A percentile compares a stretch with the other conserved stretches of the same genome.
Evolutionary conservation across 805 yeast genomes (phyloP).

Genomic region (Yarrowia yakushimensis): DNA sequence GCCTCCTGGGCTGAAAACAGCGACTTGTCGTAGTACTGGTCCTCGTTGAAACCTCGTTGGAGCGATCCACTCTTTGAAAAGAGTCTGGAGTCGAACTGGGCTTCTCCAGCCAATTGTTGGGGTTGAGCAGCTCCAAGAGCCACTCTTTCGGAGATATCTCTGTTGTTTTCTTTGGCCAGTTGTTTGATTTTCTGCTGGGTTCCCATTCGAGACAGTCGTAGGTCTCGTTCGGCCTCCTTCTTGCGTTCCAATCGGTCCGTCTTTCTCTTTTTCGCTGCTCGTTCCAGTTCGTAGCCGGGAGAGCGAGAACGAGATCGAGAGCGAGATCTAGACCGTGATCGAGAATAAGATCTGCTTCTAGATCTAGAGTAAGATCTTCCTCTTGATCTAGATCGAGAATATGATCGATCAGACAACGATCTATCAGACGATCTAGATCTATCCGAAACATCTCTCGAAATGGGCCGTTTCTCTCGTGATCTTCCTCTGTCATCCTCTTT

Average conservation of each 20-base stretch:
- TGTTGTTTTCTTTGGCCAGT: slow-evolving; percentile 45
- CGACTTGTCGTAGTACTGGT: slow-evolving; percentile 57
- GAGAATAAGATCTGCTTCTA: not conserved
- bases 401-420: not conserved
- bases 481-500: not conserved
- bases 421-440: not conserved
- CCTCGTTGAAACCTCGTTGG: slow-evolving; percentile 38
- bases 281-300: not conserved
- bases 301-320: not conserved
- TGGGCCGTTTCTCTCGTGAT: not conserved
- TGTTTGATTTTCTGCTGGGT: slow-evolving; percentile 44
- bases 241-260: slow-evolving; percentile 45
- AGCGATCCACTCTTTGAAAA: slow-evolving; percentile 36
- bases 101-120: slow-evolving; percentile 39
- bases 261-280: slow-evolving; percentile 30
- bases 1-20: slow-evolving; percentile 54
- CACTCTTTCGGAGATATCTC: slow-evolving; percentile 57
- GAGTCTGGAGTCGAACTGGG: slow-evolving; percentile 57
- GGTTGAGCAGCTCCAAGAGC: slow-evolving; percentile 50
- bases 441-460: not conserved
- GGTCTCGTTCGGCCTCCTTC: slow-evolving; percentile 47
- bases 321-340: not conserved
- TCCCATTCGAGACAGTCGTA: slow-evolving; percentile 45
- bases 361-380: not conserved
- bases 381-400: not conserved